Conservation (phyloP, 768 basidiomycete genomes). For the Amanita brunnescens region DNA sequence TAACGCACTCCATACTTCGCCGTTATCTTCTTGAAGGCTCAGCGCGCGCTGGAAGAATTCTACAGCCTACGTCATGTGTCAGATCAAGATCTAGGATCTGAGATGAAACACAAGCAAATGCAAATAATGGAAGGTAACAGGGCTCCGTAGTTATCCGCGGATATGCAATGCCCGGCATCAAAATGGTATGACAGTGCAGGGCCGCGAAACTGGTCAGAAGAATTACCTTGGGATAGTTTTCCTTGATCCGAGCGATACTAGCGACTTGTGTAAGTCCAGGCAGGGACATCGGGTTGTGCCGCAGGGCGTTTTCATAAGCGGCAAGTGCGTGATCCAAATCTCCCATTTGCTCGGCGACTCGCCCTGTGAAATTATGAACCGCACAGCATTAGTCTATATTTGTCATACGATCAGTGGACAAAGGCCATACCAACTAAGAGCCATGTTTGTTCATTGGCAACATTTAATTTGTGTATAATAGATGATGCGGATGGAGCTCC, state of each 20-base stretch:
- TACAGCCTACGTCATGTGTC: constrained; percentile 64
- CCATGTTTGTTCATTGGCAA: constrained; percentile 94
- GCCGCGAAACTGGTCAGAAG: constrained; percentile 15
- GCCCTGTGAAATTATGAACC: constrained; percentile 45
- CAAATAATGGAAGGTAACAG: constrained; percentile 22
- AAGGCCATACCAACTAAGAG: constrained; percentile 69
- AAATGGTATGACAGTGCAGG: constrained; percentile 10
- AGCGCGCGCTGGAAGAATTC: constrained; percentile 96
- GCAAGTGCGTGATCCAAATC: constrained; percentile 88
- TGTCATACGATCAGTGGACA: constrained; percentile 9
- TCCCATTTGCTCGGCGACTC: constrained; percentile 91
- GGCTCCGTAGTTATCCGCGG: constrained; percentile 29
- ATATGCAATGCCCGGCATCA: constrained; percentile 20
- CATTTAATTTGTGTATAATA: constrained; percentile 68
- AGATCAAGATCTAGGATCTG: constrained; percentile 23
- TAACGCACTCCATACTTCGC: constrained; percentile 97
- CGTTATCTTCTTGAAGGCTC: constrained; percentile 87
- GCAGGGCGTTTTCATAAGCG: constrained; percentile 91
- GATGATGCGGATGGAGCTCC: constrained; percentile 22
- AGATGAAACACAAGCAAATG: constrained; percentile 19
- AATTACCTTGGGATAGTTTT: constrained; percentile 91
- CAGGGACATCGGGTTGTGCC: constrained; percentile 90
- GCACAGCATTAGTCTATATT: constrained; percentile 11
- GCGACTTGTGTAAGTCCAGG: constrained; percentile 90
- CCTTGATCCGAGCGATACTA: constrained; percentile 93